Evolutionary conservation across 1,284 basidiomycete species (phyloP), one percentile per base, ranked within the genome.

Genomic region (Ceratobasidium sp.): DNA sequence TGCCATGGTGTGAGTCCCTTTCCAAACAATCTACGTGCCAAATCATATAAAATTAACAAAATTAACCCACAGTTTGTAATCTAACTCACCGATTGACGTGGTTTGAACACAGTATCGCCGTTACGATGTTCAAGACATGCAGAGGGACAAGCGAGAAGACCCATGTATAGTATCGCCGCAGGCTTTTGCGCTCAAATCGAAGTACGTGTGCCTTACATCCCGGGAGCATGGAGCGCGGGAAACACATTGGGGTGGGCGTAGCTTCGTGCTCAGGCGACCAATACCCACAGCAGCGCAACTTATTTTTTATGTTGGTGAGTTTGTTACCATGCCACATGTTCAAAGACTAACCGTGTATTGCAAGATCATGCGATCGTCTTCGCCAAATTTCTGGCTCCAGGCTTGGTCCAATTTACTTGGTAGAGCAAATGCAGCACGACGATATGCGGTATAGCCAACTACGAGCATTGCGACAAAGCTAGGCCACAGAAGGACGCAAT

Each of bases 271-370:
- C 83, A 5, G 92, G 85, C 64, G 85, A 88, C 80, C 87, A 90
- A 83, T 89, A 93, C 1, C 92, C 93, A 79, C 93, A 94, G 83
- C 92, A 94, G 44, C 84, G 83, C 50, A 94, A 85, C 64, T 82
- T 81, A 15, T 51, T 9, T 41, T 3, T 17, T 7, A 17, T 62
- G 41, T 24, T 36, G 1, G 41, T 62, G 36, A 47, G 56, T 27
- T 47, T 5, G 48, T 22, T 27, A 27, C 54, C 33, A 53, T 8
- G 56, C 0, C 14, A 31, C 15, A 36, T 24, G 44, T 47, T n/a
- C 29, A 33, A 31, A 47, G 17, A 19, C 71, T 62, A 31, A 78
- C 76, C 3, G 88, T 82, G 79, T 92, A 87, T 80, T 95, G 93
- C 57, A 95, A 86, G 67, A 89, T 81, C 9, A 89, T 84, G 48